phyloP scores from a whole-genome alignment of 1,139 yeast genomes.

The Saccharomycopsis hybrid region DNA sequence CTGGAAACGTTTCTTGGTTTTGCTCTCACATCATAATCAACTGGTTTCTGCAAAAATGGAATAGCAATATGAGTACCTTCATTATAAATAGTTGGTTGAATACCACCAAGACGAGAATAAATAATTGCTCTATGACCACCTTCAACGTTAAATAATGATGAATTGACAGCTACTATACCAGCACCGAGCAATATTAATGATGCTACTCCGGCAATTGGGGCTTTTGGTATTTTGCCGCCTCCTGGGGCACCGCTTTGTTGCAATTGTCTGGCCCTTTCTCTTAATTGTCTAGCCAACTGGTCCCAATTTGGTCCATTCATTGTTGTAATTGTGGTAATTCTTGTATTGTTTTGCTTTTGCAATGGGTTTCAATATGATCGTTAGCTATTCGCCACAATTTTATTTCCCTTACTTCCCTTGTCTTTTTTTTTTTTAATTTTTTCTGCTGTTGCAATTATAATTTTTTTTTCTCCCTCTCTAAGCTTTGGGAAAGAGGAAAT shows the following conservation, averaged over 20 bases:
- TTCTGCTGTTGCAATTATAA: background rate
- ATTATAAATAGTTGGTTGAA: conserved; percentile 73
- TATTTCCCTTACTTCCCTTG: background rate
- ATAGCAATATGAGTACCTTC: conserved; percentile 95
- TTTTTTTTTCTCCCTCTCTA: background rate
- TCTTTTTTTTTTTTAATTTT: too few relatives aligned
- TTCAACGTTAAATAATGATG: conserved; percentile 87
- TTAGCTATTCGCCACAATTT: background rate
- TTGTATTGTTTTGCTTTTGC: background rate
- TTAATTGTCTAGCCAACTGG: conserved; percentile 56
- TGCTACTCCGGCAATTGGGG: conserved; percentile 60
- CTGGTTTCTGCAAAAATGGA: conserved; percentile 95
- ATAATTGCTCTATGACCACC: conserved; percentile 99
- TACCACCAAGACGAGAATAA: conserved; percentile 83
- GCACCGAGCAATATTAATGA: conserved; percentile 73
- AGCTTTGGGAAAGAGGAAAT: background rate
- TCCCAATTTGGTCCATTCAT: conserved; percentile 48
- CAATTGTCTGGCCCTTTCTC: conserved; percentile 55
- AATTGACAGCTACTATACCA: conserved; percentile 57
- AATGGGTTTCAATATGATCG: background rate
- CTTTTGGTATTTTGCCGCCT: conserved; percentile 38
- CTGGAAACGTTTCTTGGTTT: conserved; percentile 97
- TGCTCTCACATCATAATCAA: conserved; percentile 91
- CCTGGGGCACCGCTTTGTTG: conserved; percentile 33
- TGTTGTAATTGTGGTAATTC: background rate